Base-by-base conservation (phyloP, 768 basidiomycete genomes). In the Lyophyllum atratum region DNA sequence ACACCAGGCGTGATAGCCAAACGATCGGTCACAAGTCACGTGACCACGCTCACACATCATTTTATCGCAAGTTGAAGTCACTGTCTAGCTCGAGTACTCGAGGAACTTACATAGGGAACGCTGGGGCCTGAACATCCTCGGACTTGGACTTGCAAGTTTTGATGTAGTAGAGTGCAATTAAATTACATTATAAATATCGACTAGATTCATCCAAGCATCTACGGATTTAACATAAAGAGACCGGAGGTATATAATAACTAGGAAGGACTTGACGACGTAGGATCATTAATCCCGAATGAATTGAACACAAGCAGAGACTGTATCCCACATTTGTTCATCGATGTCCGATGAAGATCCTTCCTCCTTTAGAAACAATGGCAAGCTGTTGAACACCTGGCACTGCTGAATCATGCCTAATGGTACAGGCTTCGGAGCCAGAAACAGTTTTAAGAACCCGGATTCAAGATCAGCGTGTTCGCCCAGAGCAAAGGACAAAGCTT, bases 381-480 rank as follows among this genome's bases (percentile, higher is more conserved):
- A 33, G 22, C 21, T 25, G 14, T 48, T 49, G 21, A 17, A 14
- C 19, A 24, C 14, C 46, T 51, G 25, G 19, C 54, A 44, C 15
- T 55, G 58, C 64, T 84, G 82, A 50, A 85, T 72, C 29, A 80
- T 68, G 28, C 72, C 72, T 70, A 85, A 72, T 7, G 79, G 72
- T 9, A 80, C 77, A 47, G 79, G 83, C 4, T 67, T 71, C 2
- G 82, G 80, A 11, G 82, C 83, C 4, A 85, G 74, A 63, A 85
- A 85, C 6, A 86, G 64, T 58, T 87, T 86, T 58, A 86, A 66
- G 65, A 83, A 85, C 10, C 80, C 82, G 0, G 75, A 77, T 29
- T 80, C 76, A 31, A 72, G 68, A 33, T 74, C 65, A 24, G 70
- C 69, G 31, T 71, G 65, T 10, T 75, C 72, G 9, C 68, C 61